Percentiles rank a stretch among this genome's conserved stretches.
These are phyloP conservation scores for Phanerochaete sordida DNA, from an alignment of 768 basidiomycete species.

Conservation along the genomic window DNA sequence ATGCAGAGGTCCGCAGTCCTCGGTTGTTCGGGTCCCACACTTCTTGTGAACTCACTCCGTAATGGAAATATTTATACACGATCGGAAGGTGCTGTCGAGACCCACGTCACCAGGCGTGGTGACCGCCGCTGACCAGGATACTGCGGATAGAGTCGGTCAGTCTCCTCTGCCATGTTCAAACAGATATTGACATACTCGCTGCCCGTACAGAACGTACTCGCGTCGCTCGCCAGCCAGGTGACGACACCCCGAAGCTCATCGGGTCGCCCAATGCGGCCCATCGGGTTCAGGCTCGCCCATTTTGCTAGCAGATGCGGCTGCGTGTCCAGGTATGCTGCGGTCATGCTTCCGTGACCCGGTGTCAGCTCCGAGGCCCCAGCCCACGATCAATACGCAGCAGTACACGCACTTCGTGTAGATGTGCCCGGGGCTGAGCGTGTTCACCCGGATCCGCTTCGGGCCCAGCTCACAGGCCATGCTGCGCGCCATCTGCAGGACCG, in stretches of 20 bases:
- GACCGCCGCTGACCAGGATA: slow-evolving; percentile 60
- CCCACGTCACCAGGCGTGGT: slow-evolving; percentile 52
- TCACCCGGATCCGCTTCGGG: slow-evolving; percentile 61
- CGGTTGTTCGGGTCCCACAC: too few species aligned
- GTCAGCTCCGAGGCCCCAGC: neutral
- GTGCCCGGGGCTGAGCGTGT: slow-evolving; percentile 72
- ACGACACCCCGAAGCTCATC: slow-evolving; percentile 74
- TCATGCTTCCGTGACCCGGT: slow-evolving; percentile 50
- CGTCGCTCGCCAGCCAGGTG: slow-evolving; percentile 71
- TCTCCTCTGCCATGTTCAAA: neutral
- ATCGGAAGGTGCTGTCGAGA: neutral
- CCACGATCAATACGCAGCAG: neutral
- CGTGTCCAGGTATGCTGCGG: slow-evolving; percentile 63
- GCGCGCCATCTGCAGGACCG: slow-evolving; percentile 75
- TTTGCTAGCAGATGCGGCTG: slow-evolving; percentile 60
- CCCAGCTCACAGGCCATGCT: slow-evolving; percentile 84
- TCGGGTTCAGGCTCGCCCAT: slow-evolving; percentile 68
- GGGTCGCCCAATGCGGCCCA: slow-evolving; percentile 65
- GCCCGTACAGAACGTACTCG: slow-evolving; percentile 75
- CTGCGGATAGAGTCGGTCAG: slow-evolving; percentile 27
- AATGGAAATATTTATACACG: neutral
- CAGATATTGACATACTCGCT: slow-evolving; percentile 62
- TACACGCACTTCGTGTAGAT: slow-evolving; percentile 65
- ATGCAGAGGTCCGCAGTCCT: too few species aligned
- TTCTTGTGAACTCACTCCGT: too few species aligned